Percentiles rank a stretch among this genome's conserved stretches.
Evolutionary conservation across 2,329 filamentous ascomycete species (phyloP).

Genomic region (Fusarium sp.): DNA sequence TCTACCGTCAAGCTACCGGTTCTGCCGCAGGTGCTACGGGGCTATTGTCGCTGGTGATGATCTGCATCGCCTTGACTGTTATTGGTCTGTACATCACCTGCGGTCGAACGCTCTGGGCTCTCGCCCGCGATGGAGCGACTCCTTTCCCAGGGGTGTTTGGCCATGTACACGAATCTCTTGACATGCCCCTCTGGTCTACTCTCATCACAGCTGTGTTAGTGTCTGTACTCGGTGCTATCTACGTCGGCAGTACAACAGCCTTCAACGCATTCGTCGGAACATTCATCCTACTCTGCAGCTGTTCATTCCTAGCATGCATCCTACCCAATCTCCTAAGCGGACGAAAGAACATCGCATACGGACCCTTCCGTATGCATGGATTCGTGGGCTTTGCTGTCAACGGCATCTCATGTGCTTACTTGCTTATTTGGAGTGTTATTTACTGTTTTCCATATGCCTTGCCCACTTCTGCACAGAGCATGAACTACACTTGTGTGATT

Average conservation of each 20-base stretch:
- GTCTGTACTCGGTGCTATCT: conserved; percentile 72
- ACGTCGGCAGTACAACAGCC: conserved; percentile 74
- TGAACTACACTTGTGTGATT: conserved; percentile 67
- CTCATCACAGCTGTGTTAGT: conserved; percentile 58
- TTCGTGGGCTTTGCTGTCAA: conserved; percentile 65
- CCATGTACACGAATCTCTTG: conserved; percentile 49
- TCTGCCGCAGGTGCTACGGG: conserved; percentile 64
- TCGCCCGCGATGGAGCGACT: conserved; percentile 57
- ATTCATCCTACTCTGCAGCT: conserved; percentile 56
- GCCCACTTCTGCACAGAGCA: conserved; percentile 60
- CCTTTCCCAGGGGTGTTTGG: conserved; percentile 52
- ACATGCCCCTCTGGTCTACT: conserved; percentile 62
- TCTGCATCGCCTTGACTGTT: conserved; percentile 55
- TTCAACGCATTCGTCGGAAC: conserved; percentile 75
- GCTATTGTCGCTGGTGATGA: conserved; percentile 59
- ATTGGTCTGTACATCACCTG: conserved; percentile 56
- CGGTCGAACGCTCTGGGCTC: conserved; percentile 57
- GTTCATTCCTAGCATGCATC: conserved; percentile 71
- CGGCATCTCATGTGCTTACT: conserved; percentile 67
- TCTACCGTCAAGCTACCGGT: conserved; percentile 72
- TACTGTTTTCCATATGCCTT: conserved; percentile 70
- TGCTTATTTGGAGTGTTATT: conserved; percentile 71
- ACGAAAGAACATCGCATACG: conserved; percentile 58
- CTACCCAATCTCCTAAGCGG: conserved; percentile 66
- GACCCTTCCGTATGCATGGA: conserved; percentile 69